Base-by-base conservation (phyloP, 345 rosid species). In the Durio zibethinus region DNA sequence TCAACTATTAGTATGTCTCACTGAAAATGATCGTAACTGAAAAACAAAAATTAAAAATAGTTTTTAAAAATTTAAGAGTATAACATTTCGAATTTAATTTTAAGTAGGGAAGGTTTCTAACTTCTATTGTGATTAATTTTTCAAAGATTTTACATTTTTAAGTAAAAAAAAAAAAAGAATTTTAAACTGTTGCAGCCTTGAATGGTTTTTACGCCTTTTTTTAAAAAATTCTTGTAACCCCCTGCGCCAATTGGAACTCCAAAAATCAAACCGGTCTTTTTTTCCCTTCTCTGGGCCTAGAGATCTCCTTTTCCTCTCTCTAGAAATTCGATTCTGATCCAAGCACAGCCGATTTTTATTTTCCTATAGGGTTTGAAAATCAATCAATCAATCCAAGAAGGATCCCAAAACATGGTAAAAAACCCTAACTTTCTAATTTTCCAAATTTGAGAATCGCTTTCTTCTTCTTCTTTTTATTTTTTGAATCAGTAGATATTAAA, bases 391-490 rank as follows among this genome's bases (percentile, higher is more conserved):
- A 27, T 38, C 31, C 21, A 43, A 43, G 73, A 59, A 62, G 62
- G 64, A 60, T 29, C 31, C 45, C 42, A 20, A 38, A 73, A 52
- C 61, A 78, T 74, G 84, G 81, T 81, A 78, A 60, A 47, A 61
- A 25, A 23, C 21, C 36, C 54, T 50, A 40, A 61, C 20, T 29
- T 43, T 75, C 47, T 29, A 16, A 38, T 57, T 29, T 72, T 33
- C 40, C n/a, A 72, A 52, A 33, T 31, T 33, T 72, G 45, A 14
- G 18, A 52, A 33, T 35, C 42, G 20, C 45, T 21, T 25, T 68
- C 11, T 10, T 29, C 5, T 25, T 68, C 3, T 4, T n/a, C 4
- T 21, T 62, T 70, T 18, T 35, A 11, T 21, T 71, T 31, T 74
- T 48, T 5, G 64, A 60, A 45, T 25, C 18, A 20, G 42, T 72